A percentile compares a stretch with the other conserved stretches of the same genome.
phyloP scores from a whole-genome alignment of 1,284 basidiomycete species.

The Ustilago shanxiensis region DNA sequence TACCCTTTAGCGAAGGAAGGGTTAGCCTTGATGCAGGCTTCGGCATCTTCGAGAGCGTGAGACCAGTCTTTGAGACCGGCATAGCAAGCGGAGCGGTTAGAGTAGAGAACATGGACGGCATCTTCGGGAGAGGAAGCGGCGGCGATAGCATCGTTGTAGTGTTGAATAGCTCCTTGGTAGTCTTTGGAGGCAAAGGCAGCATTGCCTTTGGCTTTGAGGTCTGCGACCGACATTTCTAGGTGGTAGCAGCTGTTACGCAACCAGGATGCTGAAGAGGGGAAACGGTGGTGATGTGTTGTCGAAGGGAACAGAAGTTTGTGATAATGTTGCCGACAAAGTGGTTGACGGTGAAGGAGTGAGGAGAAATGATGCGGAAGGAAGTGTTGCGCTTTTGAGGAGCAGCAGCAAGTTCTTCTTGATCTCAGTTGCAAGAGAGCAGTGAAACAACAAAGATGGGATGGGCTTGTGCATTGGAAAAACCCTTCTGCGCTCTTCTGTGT shows the following conservation, averaged over 20 bases:
- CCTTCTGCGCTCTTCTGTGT: constrained; percentile 1
- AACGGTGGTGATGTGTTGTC: neutral
- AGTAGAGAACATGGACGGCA: constrained; percentile 83
- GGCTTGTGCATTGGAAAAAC: neutral
- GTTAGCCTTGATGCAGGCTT: constrained; percentile 81
- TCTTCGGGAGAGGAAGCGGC: constrained; percentile 66
- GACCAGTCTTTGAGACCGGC: constrained; percentile 84
- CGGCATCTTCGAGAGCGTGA: constrained; percentile 87
- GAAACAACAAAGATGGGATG: neutral
- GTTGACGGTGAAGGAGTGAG: neutral
- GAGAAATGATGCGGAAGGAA: neutral
- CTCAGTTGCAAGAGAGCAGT: neutral
- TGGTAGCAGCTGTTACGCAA: neutral
- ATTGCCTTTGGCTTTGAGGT: constrained; percentile 69
- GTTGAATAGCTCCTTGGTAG: constrained; percentile 63
- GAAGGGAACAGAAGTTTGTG: neutral
- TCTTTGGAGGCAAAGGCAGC: constrained; percentile 69
- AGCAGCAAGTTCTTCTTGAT: neutral
- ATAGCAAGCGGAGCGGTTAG: constrained; percentile 91
- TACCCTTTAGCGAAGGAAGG: constrained; percentile 91
- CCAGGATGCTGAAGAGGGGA: neutral
- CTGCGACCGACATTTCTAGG: constrained; percentile 67
- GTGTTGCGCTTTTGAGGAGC: neutral
- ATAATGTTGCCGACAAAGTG: neutral
- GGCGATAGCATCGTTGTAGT: constrained; percentile 66